Base-by-base conservation (phyloP, 2,329 filamentous ascomycete species). In the Stachybotrys elegans region DNA sequence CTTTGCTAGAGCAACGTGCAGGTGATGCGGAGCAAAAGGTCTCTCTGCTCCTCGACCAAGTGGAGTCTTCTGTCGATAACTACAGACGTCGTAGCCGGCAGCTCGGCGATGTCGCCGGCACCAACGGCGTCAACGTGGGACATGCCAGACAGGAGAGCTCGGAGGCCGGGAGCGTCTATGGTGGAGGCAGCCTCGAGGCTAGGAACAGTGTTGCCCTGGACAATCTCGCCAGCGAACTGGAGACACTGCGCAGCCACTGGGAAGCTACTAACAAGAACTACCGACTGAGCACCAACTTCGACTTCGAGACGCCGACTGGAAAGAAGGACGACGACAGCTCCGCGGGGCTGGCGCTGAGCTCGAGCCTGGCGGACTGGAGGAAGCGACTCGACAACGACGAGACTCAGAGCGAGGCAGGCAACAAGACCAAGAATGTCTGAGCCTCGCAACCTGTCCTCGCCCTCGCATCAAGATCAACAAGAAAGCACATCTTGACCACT, bases 231-330 rank as follows among this genome's bases (percentile, higher is more conserved):
- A 89, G 81, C 50, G 93, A 98, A 69, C 81, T 98, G 7, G 93
- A 98, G 62, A 86, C 88, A 12, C 75, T 98, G 39, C 82, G 92
- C 42, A 88, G 76, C 42, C 91, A 96, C 57, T 98, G 93, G 93
- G 90, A 97, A 68, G 88, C 85, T 31, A 95, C 90, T 12, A 96
- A 92, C 69, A 93, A 94, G 66, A 94, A 88, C 57, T 96, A 97
- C 65, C 85, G 93, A 20, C 71, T 96, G 36, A 95, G 88, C 65
- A 91, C 85, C 58, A 83, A 86, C 42, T 94, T 95, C 56, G 91
- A 96, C 60, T 91, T 94, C 55, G 91, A 95, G 45, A 71, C 55
- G 6, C 55, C 65, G 22, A 55, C 51, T 25, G 45, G 44, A 40
- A 73, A 71, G 51, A 70, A 69, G 41, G 66, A 70, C 17, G 71